These are phyloP conservation scores for Wallacemonas sp. DNA, from an alignment of 208 protist genomes.

Conservation along the genomic window DNA sequence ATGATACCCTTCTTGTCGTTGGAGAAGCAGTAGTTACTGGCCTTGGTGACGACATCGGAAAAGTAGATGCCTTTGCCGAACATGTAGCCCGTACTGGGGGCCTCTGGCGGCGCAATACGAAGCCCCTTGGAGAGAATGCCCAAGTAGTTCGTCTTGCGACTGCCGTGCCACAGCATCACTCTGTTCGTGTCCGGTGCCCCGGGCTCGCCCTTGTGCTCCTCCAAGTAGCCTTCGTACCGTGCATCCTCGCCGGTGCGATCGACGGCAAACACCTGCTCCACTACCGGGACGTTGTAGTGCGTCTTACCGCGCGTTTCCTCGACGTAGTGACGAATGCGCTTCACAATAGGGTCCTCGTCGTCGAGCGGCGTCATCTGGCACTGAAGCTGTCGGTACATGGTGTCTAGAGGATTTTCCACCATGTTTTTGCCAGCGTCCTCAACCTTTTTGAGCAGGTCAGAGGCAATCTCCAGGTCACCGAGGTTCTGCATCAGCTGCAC, in stretches of 20 bases:
- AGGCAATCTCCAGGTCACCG: slow-evolving; percentile 58
- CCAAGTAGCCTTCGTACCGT: slow-evolving; percentile 17
- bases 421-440: not conserved
- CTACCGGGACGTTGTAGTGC: slow-evolving; percentile 25
- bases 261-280: slow-evolving; percentile 44
- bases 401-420: slow-evolving; percentile 32
- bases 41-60: slow-evolving; percentile 62
- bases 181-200: slow-evolving; percentile 21
- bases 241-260: slow-evolving; percentile 31
- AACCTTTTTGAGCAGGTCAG: slow-evolving; percentile 17
- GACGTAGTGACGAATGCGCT: slow-evolving; percentile 39
- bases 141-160: slow-evolving; percentile 72
- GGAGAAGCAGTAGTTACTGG: slow-evolving; percentile 53
- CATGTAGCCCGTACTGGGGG: slow-evolving; percentile 79
- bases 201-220: not conserved
- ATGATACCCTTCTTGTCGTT: slow-evolving; percentile 44
- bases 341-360: slow-evolving; percentile 8
- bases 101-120: slow-evolving; percentile 87
- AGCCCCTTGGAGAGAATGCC: slow-evolving; percentile 83
- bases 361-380: slow-evolving; percentile 24
- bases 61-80: slow-evolving; percentile 85
- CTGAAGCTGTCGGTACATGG: slow-evolving; percentile 25
- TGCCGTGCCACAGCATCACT: slow-evolving; percentile 83
- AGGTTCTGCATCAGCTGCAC: slow-evolving; percentile 61
- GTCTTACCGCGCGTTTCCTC: slow-evolving; percentile 45